Conservation (phyloP, 441 rosid species). For the Adansonia gregorii region DNA sequence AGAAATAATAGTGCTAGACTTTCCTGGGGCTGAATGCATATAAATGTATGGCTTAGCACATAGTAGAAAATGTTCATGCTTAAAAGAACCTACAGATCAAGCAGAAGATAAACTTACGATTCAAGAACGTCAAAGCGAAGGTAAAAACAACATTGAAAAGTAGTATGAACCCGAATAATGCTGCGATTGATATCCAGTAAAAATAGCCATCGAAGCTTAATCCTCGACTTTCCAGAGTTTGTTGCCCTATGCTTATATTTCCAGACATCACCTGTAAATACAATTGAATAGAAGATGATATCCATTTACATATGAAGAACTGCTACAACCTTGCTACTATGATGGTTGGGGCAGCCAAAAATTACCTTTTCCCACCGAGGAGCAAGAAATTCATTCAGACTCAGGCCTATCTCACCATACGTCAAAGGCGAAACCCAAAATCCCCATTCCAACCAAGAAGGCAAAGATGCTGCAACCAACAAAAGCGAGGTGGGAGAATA, state of each 20-base stretch:
- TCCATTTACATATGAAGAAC: not conserved
- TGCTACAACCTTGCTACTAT: not conserved
- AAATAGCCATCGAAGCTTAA: constrained; percentile 37
- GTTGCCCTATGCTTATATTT: constrained; percentile 41
- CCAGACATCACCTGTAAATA: constrained; percentile 34
- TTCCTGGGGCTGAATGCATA: constrained; percentile 48
- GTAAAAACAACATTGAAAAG: constrained; percentile 43
- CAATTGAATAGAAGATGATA: not conserved
- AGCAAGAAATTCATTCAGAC: constrained; percentile 49
- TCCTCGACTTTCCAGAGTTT: constrained; percentile 45
- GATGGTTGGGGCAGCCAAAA: not conserved
- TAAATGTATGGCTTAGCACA: not conserved
- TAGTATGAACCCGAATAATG: constrained; percentile 42
- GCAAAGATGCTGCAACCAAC: constrained; percentile 50
- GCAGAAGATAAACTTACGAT: constrained; percentile 38
- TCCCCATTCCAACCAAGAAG: constrained; percentile 58
- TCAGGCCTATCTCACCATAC: constrained; percentile 54
- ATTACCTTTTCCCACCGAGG: constrained; percentile 56
- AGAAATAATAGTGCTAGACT: constrained; percentile 55
- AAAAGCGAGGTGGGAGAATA: not conserved
- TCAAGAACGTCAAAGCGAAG: constrained; percentile 47
- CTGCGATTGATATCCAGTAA: constrained; percentile 50
- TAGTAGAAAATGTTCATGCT: not conserved
- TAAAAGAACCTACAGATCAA: not conserved
- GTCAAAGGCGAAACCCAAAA: constrained; percentile 51